Evolutionary conservation across 2,329 filamentous ascomycete species (phyloP), one percentile per base, ranked within the genome.

Genomic region (Blastomyces percursus): DNA sequence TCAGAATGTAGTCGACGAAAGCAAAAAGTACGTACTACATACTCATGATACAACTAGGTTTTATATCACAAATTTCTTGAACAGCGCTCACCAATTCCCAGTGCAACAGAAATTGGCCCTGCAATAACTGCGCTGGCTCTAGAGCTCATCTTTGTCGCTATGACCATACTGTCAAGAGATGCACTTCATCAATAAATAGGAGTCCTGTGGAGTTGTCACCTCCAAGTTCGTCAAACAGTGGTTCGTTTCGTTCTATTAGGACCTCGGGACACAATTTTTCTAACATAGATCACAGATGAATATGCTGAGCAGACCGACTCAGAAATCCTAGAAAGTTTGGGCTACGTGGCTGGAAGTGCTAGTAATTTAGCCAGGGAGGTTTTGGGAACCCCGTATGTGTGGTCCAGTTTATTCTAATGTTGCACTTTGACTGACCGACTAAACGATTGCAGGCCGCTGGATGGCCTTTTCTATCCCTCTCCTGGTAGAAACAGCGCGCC

Each of bases 111-210:
- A 42, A 59, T 32, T 59, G 57, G 57, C 57, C 57, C 21, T 59
- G 57, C 27, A 59, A 59, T n/a, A 59, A 59, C 42, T 59, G 57
- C n/a, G 57, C 57, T 9, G 57, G 57, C 40, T 59, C 57, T 21
- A 59, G 57, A 24, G 57, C 57, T 30, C 57, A 59, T 59, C 57
- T 59, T 32, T 59, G 57, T 48, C 57, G 57, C 44, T 59, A 59
- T 19, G 57, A 59, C 30, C 57, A 59, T 48, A 59, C 57, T 32
- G 42, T 48, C 16, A 59, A 50, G 30, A 19, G 57, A 32, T 46
- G 24, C 48, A 59, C 57, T 19, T 24, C 57, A 19, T 46, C 44
- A 3, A 9, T 42, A 30, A 46, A 35, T 46, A 59, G 27, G 27
- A 30, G 57, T 19, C 19, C 57, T 19, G 57, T 27, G 11, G 57